These are phyloP conservation scores for Mucuna pruriens DNA, from an alignment of 306 rosid genomes.

Conservation along the genomic window DNA sequence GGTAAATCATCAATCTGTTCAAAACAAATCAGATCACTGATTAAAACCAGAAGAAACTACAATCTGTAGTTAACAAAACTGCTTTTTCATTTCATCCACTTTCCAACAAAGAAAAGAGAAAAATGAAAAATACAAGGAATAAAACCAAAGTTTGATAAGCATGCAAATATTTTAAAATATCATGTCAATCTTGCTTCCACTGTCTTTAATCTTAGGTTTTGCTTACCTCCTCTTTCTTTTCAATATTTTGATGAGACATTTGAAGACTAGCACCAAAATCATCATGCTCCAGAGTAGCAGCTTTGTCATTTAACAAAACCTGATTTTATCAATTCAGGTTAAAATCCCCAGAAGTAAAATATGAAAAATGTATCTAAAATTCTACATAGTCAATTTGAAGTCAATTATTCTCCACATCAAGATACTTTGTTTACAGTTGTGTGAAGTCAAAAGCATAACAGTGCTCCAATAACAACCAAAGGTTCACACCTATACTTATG, in stretches of 20 bases:
- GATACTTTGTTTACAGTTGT: constrained; percentile 2
- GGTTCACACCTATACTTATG: background rate
- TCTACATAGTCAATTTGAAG: constrained; percentile 14
- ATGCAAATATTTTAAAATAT: constrained; percentile 25
- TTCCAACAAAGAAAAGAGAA: constrained; percentile 2
- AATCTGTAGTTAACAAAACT: background rate
- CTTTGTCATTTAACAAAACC: constrained; percentile 76
- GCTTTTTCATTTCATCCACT: constrained; percentile 27
- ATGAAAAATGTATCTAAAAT: constrained; percentile 2
- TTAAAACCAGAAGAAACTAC: constrained; percentile 25
- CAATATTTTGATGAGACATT: constrained; percentile 55
- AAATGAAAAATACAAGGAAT: background rate
- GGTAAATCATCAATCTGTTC: constrained; percentile 59
- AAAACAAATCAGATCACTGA: constrained; percentile 36
- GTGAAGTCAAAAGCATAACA: background rate
- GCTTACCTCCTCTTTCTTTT: constrained; percentile 52
- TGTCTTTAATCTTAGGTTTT: constrained; percentile 46
- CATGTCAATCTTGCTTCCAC: constrained; percentile 49
- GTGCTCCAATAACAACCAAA: constrained; percentile 15
- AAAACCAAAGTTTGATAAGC: constrained; percentile 12
- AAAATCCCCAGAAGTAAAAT: constrained; percentile 30
- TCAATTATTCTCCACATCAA: constrained; percentile 22
- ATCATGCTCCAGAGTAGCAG: constrained; percentile 58
- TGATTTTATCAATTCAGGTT: constrained; percentile 47
- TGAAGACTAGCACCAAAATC: constrained; percentile 52